Percentiles rank a stretch among this genome's conserved stretches.
phyloP scores from a whole-genome alignment of 179 eudicot species.

The Camellia oleifera region DNA sequence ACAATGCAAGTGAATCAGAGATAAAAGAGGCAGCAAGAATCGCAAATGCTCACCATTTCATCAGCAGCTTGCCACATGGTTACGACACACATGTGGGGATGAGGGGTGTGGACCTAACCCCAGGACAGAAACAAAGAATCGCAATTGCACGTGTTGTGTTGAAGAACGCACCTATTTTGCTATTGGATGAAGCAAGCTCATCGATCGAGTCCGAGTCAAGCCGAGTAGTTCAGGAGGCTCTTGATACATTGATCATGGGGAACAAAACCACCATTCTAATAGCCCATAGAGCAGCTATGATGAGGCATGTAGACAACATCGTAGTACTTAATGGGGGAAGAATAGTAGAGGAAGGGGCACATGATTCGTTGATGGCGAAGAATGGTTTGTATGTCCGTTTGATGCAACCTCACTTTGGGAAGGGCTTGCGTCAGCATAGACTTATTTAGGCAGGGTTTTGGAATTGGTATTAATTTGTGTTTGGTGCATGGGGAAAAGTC shows the following conservation, averaged over 20 bases:
- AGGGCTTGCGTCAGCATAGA: constrained; percentile 87
- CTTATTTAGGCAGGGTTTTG: constrained; percentile 34
- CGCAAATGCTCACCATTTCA: constrained; percentile 97
- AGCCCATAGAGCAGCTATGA: constrained; percentile 98
- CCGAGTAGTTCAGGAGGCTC: constrained; percentile 95
- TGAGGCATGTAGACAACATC: constrained; percentile 94
- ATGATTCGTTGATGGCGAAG: constrained; percentile 66
- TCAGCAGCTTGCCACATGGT: constrained; percentile 96
- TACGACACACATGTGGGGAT: constrained; percentile 97
- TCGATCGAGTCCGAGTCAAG: constrained; percentile 97
- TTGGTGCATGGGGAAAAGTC: constrained; percentile 10
- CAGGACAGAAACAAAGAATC: constrained; percentile 93
- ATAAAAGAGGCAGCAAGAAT: constrained; percentile 99
- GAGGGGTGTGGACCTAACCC: constrained; percentile 97
- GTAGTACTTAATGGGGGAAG: constrained; percentile 97
- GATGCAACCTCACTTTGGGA: constrained; percentile 95
- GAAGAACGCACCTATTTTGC: constrained; percentile 92
- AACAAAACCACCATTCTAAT: constrained; percentile 89
- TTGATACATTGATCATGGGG: constrained; percentile 90
- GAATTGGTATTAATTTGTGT: constrained; percentile 16
- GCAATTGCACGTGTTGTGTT: constrained; percentile 89
- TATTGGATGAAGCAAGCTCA: constrained; percentile 94
- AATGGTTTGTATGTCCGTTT: constrained; percentile 87
- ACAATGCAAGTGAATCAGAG: constrained; percentile 97
- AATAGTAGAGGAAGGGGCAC: constrained; percentile 93